These are phyloP conservation scores for Blepharisma undulans DNA, from an alignment of 169 alveolate genomes.

Conservation along the genomic window DNA sequence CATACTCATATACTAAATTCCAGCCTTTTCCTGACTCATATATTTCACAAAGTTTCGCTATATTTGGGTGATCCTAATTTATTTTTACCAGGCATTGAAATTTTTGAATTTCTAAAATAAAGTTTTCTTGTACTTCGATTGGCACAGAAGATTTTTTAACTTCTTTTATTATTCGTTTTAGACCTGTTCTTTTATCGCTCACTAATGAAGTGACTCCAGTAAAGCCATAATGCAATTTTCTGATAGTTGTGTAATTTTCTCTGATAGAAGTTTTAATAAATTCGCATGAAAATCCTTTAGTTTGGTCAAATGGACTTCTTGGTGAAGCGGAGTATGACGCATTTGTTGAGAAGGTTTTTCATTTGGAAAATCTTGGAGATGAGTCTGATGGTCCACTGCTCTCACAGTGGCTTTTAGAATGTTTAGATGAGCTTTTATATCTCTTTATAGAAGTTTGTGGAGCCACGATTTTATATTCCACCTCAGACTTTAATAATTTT, in stretches of 20 bases:
- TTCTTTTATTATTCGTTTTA: neutral
- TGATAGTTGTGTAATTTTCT: neutral
- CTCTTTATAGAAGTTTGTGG: neutral
- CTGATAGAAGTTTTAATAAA: too few relatives aligned
- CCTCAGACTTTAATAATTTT: neutral
- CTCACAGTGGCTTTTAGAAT: neutral
- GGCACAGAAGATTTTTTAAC: neutral
- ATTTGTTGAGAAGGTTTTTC: neutral
- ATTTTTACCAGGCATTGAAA: neutral
- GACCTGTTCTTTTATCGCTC: neutral
- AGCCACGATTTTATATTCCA: neutral
- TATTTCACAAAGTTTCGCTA: conserved; percentile 91
- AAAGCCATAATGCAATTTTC: neutral
- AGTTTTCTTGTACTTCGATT: neutral
- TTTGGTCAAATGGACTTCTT: neutral
- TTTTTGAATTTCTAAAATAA: neutral
- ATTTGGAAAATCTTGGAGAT: too few relatives aligned
- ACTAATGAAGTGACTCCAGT: neutral
- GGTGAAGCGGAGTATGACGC: neutral
- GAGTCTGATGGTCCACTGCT: too few relatives aligned
- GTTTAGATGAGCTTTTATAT: neutral
- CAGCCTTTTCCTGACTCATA: conserved; percentile 80
- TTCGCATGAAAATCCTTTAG: neutral
- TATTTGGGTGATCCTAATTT: conserved; percentile 92
- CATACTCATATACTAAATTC: conserved; percentile 86